These are phyloP conservation scores for Cerrena zonata DNA, from an alignment of 1,284 basidiomycete genomes.

Conservation along the genomic window DNA sequence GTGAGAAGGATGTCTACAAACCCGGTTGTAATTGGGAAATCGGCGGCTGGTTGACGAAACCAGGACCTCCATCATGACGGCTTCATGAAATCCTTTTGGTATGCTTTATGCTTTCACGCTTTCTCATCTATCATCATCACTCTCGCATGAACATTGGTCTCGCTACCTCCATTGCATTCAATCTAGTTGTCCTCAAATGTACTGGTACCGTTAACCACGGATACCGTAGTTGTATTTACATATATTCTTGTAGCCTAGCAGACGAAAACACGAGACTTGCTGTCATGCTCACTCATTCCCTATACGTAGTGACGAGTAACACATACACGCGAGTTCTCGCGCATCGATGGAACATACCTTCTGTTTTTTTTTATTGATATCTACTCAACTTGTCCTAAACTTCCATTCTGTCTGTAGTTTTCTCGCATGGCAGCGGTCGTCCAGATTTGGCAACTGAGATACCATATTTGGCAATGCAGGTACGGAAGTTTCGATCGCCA, in stretches of 20 bases:
- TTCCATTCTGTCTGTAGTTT: no score
- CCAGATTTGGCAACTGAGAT: no score
- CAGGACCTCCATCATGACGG: no score
- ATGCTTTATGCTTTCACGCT: background rate
- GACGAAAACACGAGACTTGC: background rate
- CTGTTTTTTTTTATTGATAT: no score
- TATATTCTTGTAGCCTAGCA: background rate
- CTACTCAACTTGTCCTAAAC: no score
- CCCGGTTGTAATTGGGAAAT: constrained; percentile 63
- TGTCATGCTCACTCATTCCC: background rate
- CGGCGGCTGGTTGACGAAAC: constrained; percentile 56
- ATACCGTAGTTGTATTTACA: background rate
- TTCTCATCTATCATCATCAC: background rate
- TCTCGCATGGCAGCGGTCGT: no score
- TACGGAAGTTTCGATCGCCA: no score
- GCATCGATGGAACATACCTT: background rate
- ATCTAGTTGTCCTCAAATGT: background rate
- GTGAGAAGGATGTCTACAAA: constrained; percentile 52
- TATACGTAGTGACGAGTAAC: background rate
- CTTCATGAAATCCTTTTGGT: background rate
- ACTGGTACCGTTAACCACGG: background rate
- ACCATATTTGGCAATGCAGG: no score
- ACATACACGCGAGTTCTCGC: background rate
- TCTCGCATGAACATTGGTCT: background rate
- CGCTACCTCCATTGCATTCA: background rate